These are phyloP conservation scores for Lactifluus pinguis DNA, from an alignment of 768 basidiomycete genomes.

Conservation along the genomic window DNA sequence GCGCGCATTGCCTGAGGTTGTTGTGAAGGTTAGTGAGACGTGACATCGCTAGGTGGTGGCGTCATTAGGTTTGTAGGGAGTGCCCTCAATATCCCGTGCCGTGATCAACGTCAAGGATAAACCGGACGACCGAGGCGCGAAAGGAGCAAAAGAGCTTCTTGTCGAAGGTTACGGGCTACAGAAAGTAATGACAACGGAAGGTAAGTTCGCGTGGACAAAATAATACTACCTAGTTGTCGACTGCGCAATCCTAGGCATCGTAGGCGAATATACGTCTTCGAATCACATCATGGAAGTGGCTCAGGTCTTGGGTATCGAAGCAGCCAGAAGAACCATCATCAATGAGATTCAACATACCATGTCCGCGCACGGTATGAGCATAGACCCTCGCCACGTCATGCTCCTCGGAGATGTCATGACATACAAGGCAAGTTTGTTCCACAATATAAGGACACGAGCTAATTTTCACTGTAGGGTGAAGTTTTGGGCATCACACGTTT, in stretches of 20 bases:
- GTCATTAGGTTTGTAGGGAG: slow-evolving; percentile 46
- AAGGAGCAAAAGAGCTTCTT: slow-evolving; percentile 83
- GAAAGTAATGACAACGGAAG: slow-evolving; percentile 95
- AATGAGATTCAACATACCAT: slow-evolving; percentile 97
- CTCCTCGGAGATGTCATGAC: slow-evolving; percentile 97
- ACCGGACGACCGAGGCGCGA: slow-evolving; percentile 66
- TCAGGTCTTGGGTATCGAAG: slow-evolving; percentile 95
- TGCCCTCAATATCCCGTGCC: slow-evolving; percentile 79
- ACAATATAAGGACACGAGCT: background rate
- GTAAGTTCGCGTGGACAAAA: slow-evolving; percentile 31
- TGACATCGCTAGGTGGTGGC: background rate
- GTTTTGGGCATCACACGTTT: slow-evolving; percentile 97
- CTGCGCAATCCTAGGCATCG: slow-evolving; percentile 50
- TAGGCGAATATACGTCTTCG: slow-evolving; percentile 86
- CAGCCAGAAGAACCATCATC: slow-evolving; percentile 87
- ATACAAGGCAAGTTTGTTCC: slow-evolving; percentile 63
- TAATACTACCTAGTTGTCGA: background rate
- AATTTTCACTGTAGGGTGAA: slow-evolving; percentile 57
- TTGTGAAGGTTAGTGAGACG: slow-evolving; percentile 66
- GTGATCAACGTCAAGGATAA: slow-evolving; percentile 95
- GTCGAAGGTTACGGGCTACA: slow-evolving; percentile 97
- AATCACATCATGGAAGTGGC: slow-evolving; percentile 97
- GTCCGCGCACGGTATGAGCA: slow-evolving; percentile 95
- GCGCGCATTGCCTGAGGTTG: slow-evolving; percentile 71
- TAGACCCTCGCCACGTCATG: slow-evolving; percentile 98